Percentiles rank a stretch among this genome's conserved stretches.
Evolutionary conservation across 2,329 filamentous ascomycete genomes (phyloP).

Genomic region (Phaeosphaeria sp.): DNA sequence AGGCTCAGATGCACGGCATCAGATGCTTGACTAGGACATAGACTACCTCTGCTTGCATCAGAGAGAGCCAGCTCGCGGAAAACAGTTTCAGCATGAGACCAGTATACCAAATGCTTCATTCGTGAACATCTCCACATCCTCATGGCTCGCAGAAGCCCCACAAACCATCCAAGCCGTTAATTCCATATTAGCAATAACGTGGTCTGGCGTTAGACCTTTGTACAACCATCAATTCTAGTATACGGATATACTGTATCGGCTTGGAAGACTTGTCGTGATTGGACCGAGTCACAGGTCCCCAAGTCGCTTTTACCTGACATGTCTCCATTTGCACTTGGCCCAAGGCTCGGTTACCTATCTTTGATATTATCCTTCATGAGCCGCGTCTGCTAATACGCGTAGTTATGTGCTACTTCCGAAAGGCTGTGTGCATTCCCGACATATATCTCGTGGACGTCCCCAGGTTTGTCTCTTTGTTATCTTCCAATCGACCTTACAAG

Average conservation of each 20-base stretch:
- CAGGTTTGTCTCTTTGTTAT: not conserved
- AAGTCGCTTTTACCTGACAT: conserved; percentile 18
- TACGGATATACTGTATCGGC: conserved; percentile 9
- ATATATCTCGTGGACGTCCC: conserved; percentile 10
- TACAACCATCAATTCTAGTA: conserved; percentile 14
- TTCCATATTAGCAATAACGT: conserved; percentile 31
- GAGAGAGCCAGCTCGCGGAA: not conserved
- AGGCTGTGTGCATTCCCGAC: not conserved
- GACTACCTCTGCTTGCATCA: not conserved
- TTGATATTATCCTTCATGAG: conserved; percentile 12
- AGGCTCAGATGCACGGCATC: conserved; percentile 1
- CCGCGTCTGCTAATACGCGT: conserved; percentile 5
- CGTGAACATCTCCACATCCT: not conserved
- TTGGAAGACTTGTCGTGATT: conserved; percentile 14
- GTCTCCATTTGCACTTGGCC: conserved; percentile 11
- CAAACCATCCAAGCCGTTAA: conserved; percentile 7
- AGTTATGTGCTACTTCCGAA: conserved; percentile 2
- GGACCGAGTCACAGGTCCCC: conserved; percentile 6
- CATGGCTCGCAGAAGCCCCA: conserved; percentile 10
- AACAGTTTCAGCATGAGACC: not conserved
- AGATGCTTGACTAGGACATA: not conserved
- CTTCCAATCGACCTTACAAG: not conserved
- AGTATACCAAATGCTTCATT: not conserved
- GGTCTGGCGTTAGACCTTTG: conserved; percentile 6
- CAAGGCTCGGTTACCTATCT: conserved; percentile 16